Percentiles rank a stretch among this genome's conserved stretches.
phyloP scores from a whole-genome alignment of 164 flowering plant species.

The Kalanchoe fedtschenkoi region DNA sequence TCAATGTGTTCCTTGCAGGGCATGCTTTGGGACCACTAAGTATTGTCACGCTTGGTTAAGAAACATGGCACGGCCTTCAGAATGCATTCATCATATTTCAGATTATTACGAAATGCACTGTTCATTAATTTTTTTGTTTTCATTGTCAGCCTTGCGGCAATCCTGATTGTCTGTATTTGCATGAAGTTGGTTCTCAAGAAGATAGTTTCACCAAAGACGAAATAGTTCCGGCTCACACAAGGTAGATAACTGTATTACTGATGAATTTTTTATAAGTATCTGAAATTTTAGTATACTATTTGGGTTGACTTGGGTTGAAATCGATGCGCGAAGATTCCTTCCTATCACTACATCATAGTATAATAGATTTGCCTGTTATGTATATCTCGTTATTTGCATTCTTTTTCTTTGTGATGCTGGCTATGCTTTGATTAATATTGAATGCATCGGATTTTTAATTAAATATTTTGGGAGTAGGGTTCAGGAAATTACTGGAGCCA shows the following conservation, averaged over 20 bases:
- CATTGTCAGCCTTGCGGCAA: constrained; percentile 69
- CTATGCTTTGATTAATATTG: background rate
- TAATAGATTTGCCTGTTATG: background rate
- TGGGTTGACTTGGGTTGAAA: background rate
- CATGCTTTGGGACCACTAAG: constrained; percentile 97
- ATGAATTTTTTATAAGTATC: background rate
- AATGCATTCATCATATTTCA: background rate
- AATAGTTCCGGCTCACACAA: constrained; percentile 74
- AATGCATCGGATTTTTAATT: constrained; percentile 9
- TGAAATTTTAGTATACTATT: background rate
- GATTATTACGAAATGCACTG: background rate
- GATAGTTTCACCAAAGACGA: constrained; percentile 97
- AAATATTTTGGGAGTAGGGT: constrained; percentile 33
- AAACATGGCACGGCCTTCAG: constrained; percentile 50
- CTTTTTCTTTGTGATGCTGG: background rate
- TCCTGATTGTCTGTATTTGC: constrained; percentile 94
- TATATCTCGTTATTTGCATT: background rate
- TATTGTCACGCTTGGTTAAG: constrained; percentile 98
- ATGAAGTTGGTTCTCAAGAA: constrained; percentile 88
- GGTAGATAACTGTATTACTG: constrained; percentile 29
- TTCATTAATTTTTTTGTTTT: background rate
- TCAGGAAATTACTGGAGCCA: constrained; percentile 51
- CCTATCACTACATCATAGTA: too few relatives aligned
- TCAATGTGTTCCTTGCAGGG: constrained; percentile 38
- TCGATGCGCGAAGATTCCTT: background rate